Evolutionary conservation across 305 asterid species (phyloP), one percentile per base, ranked within the genome.

Genomic region (Solanum chacoense): DNA sequence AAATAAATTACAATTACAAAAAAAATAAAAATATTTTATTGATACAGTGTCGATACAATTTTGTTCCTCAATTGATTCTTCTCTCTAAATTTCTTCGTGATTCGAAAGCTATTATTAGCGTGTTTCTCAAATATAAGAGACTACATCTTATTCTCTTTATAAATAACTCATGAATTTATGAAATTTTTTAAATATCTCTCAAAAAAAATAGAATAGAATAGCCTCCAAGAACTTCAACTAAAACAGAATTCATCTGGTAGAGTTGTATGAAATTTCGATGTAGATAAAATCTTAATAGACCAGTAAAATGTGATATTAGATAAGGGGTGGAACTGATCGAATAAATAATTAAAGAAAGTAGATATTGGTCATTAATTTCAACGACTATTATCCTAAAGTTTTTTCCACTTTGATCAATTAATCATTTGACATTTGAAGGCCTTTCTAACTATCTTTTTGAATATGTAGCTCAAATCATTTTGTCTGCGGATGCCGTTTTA

Each of bases 371-470:
- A 29, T 81, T 14, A 42, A 26, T 40, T 80, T 29, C 72, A 83
- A 83, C 86, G 29, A 83, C 40, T 45, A 14, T 81, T 9, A 81
- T 28, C 40, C 42, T 83, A 50, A 50, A 10, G 26, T 83, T 29
- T n/a, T n/a, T 45, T 18, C 22, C 6, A 77, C 26, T 81, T 81
- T 9, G 72, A 81, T 81, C 72, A 81, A 45, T 16, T 80, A 80
- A 42, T 50, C 42, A 83, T 83, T 83, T 83, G 86, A 83, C 73
- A 83, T 83, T 83, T 83, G 86, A 45, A 50, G 73, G 36, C 22
- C 29, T 45, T 29, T 7, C 36, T 81, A 45, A 50, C 72, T 18
- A 31, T 83, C 86, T 50, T 83, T 83, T 83, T 83, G 86, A 83
- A 29, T 10, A 29, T 50, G 20, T 29, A 29, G 29, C 71, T 9